phyloP scores from a whole-genome alignment of 305 asterid species.

The Solanum hybrid region DNA sequence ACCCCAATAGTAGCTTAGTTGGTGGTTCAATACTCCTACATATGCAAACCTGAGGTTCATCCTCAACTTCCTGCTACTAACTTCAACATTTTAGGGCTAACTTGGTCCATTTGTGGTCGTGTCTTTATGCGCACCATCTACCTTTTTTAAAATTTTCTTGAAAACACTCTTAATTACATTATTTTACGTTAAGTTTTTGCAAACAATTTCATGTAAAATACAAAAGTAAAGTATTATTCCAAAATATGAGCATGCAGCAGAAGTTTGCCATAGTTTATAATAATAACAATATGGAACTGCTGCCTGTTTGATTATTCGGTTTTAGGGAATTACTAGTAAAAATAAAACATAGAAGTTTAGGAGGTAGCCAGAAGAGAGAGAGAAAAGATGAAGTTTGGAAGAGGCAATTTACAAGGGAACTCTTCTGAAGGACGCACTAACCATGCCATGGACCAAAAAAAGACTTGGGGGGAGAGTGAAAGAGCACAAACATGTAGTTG shows the following conservation, averaged over 20 bases:
- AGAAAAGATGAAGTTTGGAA: background rate
- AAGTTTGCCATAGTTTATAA: background rate
- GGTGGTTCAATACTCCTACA: background rate
- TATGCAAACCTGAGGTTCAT: background rate
- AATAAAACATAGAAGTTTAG: background rate
- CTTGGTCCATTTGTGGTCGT: background rate
- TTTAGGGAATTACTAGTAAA: background rate
- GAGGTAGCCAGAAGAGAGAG: background rate
- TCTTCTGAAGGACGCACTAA: background rate
- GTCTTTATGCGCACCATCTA: background rate
- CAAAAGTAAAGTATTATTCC: background rate
- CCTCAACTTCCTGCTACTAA: background rate
- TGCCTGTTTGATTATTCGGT: background rate
- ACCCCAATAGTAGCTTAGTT: slow-evolving; percentile 1
- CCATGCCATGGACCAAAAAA: background rate
- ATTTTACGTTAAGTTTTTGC: background rate
- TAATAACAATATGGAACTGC: background rate
- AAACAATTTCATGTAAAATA: background rate
- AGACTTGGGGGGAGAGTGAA: background rate
- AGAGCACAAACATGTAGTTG: background rate
- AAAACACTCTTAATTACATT: background rate
- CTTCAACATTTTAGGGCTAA: background rate
- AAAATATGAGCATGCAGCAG: background rate
- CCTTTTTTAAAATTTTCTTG: background rate
- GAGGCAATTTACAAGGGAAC: background rate